Evolutionary conservation across 805 yeast genomes (phyloP), one percentile per base, ranked within the genome.

Genomic region (Scheffersomyces coipomensis): DNA sequence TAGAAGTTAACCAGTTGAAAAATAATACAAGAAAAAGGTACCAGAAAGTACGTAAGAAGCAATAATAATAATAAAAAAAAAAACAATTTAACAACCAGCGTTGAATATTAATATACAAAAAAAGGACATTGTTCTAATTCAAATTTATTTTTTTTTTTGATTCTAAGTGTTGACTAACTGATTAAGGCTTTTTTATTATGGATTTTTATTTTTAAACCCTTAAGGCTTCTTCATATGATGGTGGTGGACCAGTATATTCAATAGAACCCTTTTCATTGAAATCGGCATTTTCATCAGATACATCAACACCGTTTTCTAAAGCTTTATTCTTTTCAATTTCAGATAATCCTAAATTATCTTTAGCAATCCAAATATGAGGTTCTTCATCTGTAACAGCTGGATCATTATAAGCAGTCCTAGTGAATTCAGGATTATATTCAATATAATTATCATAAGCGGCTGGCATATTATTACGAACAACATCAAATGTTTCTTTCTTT

Each of bases 311-410:
- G 34, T 69, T 69, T 21, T 76, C 79, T n/a, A 71, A 60, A 10
- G 85, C 80, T 46, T 73, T 73, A 25, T 65, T 66, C 45, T 81
- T 74, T 54, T 83, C 81, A 41, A 74, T 71, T 35, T 74, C 73
- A 13, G 86, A 75, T 38, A 86, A 68, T 4, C 93, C 91, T 67
- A 80, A 62, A 5, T 75, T 66, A 59, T 86, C 95, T 48, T 67
- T 75, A 31, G 85, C 79, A 45, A 85, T 66, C 95, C 95, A 86
- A 35, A 84, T 66, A 40, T 75, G 74, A 22, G 88, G 87, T 44
- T 67, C 79, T 6, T 64, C 73, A 23, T 71, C 81, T n/a, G 55
- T 60, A 27, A 79, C 73, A 29, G 76, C 75, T 18, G 88, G 87
- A 51, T 79, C 76, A 26, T 71, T 66, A 50, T 78, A 83, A 16